These are phyloP conservation scores for Suhomyces bribrorum DNA, from an alignment of 1,139 yeast species.

Conservation along the genomic window DNA sequence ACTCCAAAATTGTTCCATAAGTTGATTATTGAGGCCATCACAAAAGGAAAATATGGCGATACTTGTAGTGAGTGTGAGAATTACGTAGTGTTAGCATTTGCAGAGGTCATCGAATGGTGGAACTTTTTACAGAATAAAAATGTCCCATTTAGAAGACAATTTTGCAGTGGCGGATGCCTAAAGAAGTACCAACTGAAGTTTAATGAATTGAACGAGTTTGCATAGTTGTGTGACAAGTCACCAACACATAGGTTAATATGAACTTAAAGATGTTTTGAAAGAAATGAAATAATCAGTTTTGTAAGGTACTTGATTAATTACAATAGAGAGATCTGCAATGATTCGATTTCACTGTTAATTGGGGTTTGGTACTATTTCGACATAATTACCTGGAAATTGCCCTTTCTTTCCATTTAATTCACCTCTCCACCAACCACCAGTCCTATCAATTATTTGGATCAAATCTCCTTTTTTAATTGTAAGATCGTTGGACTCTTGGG, in stretches of 20 bases:
- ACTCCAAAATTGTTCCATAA: constrained; percentile 38
- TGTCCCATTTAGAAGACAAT: constrained; percentile 47
- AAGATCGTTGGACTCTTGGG: constrained; percentile 47
- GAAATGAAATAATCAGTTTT: background rate
- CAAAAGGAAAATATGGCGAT: constrained; percentile 47
- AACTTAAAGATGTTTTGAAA: background rate
- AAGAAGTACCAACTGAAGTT: constrained; percentile 18
- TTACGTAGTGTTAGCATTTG: constrained; percentile 50
- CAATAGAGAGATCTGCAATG: too few relatives aligned
- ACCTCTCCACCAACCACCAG: constrained; percentile 65
- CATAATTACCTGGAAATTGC: constrained; percentile 58
- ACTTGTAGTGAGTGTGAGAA: constrained; percentile 51
- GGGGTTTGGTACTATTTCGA: constrained; percentile 18
- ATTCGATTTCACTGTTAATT: background rate
- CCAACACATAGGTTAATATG: background rate
- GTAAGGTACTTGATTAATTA: background rate
- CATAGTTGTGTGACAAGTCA: constrained; percentile 3
- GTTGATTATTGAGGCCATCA: constrained; percentile 44
- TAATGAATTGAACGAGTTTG: constrained; percentile 8
- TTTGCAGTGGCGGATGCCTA: constrained; percentile 49
- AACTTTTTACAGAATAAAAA: constrained; percentile 42
- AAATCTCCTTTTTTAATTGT: constrained; percentile 50
- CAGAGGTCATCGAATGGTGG: constrained; percentile 65
- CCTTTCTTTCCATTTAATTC: constrained; percentile 50
- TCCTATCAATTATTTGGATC: constrained; percentile 43